Conservation (phyloP, 2,329 filamentous ascomycete species). For the Claviceps sp. region DNA sequence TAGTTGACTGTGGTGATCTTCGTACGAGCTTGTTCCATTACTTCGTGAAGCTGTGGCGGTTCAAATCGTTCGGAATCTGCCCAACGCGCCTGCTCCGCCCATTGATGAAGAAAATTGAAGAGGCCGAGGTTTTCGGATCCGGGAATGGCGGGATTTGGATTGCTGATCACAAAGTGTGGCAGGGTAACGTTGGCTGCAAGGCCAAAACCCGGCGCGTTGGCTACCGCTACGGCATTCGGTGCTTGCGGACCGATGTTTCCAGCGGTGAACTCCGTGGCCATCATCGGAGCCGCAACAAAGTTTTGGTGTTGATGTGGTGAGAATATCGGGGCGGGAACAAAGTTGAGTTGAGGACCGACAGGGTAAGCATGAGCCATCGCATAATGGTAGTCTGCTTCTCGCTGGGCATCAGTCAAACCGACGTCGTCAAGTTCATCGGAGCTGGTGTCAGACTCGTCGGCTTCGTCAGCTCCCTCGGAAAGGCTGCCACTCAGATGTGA, state of each 20-base stretch:
- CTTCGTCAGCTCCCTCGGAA: background rate
- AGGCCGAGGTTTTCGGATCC: slow-evolving; percentile 37
- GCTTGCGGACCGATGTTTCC: background rate
- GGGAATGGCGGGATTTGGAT: slow-evolving; percentile 24
- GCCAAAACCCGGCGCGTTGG: background rate
- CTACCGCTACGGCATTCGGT: slow-evolving; percentile 1
- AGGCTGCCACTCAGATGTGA: background rate
- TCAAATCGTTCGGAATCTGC: slow-evolving; percentile 12
- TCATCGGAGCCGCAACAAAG: background rate
- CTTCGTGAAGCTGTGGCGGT: slow-evolving; percentile 16
- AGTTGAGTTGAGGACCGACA: background rate
- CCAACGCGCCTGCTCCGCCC: slow-evolving; percentile 25
- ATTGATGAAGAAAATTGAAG: slow-evolving; percentile 35
- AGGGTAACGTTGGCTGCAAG: slow-evolving; percentile 1
- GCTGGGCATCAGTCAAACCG: slow-evolving; percentile 3
- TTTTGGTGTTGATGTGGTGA: background rate
- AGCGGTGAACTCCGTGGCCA: background rate
- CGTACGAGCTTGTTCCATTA: slow-evolving; percentile 17
- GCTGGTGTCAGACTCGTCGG: background rate
- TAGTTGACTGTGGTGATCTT: slow-evolving; percentile 19
- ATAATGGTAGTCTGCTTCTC: slow-evolving; percentile 5
- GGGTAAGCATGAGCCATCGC: slow-evolving; percentile 2
- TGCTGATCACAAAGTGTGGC: slow-evolving; percentile 15
- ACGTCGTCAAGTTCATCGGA: background rate
- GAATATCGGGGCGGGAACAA: background rate